Conservation (phyloP, 2,329 filamentous ascomycete species). For the Microdochium trichocladiopsis region DNA sequence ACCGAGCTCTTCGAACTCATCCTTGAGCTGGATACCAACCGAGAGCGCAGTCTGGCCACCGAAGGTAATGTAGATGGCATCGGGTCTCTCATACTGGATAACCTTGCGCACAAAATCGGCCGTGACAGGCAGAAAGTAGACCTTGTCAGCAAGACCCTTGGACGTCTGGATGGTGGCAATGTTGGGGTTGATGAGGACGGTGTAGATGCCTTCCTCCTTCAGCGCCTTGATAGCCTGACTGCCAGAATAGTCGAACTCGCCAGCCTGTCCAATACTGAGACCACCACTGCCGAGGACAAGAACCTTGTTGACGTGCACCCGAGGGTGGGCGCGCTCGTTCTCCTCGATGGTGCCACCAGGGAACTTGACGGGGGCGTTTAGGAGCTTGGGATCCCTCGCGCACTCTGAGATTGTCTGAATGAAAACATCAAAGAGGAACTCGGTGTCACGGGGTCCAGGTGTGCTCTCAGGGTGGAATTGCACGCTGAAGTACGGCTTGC, state of each 20-base stretch:
- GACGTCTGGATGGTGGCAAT: slow-evolving; percentile 99
- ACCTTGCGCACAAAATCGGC: slow-evolving; percentile 97
- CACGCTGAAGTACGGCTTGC: slow-evolving; percentile 94
- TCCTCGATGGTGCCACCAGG: slow-evolving; percentile 77
- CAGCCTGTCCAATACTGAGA: slow-evolving; percentile 93
- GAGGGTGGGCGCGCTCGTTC: slow-evolving; percentile 69
- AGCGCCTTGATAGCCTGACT: slow-evolving; percentile 97
- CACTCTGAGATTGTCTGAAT: slow-evolving; percentile 75
- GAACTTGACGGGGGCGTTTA: slow-evolving; percentile 73
- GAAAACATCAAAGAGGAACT: slow-evolving; percentile 96
- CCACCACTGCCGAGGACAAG: slow-evolving; percentile 91
- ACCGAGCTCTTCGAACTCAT: slow-evolving; percentile 88
- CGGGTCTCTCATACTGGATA: slow-evolving; percentile 87
- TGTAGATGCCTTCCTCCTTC: slow-evolving; percentile 97
- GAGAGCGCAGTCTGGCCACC: slow-evolving; percentile 96
- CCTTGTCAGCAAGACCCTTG: slow-evolving; percentile 95
- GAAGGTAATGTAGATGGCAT: slow-evolving; percentile 96
- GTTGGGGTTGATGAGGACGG: slow-evolving; percentile 96
- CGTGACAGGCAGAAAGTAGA: slow-evolving; percentile 96
- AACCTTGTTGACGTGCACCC: slow-evolving; percentile 86
- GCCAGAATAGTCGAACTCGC: slow-evolving; percentile 98
- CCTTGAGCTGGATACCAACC: slow-evolving; percentile 94
- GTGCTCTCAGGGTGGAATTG: slow-evolving; percentile 98
- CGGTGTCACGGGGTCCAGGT: slow-evolving; percentile 89
- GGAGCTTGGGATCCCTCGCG: slow-evolving; percentile 56